Evolutionary conservation across 805 yeast species (phyloP).

Genomic region (Wickerhamiella kurtzmanii): DNA sequence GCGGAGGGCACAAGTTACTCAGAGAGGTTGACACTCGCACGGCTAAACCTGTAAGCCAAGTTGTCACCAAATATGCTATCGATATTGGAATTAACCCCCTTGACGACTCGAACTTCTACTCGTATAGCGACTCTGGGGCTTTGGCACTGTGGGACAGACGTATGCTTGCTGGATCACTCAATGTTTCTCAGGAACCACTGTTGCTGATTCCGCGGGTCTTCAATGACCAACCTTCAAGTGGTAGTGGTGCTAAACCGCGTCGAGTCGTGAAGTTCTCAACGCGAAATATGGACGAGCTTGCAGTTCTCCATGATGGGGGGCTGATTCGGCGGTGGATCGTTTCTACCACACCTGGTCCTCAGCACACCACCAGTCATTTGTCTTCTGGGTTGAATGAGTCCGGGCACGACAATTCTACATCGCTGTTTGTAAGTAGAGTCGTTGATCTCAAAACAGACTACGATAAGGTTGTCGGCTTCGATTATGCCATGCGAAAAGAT

Average conservation of each 20-base stretch:
- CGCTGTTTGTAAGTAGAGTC: constrained; percentile 62
- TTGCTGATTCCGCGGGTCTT: constrained; percentile 19
- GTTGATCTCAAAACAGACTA: constrained; percentile 60
- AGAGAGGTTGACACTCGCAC: constrained; percentile 54
- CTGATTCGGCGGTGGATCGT: constrained; percentile 69
- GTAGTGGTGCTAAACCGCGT: constrained; percentile 8
- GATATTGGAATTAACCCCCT: constrained; percentile 59
- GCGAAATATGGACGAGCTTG: constrained; percentile 53
- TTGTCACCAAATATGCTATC: constrained; percentile 59
- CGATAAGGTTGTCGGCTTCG: constrained; percentile 76
- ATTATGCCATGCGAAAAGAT: constrained; percentile 46
- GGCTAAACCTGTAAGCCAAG: constrained; percentile 31
- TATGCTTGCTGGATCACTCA: constrained; percentile 17
- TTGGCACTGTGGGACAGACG: constrained; percentile 46
- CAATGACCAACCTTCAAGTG: constrained; percentile 12
- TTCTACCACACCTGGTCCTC: constrained; percentile 7
- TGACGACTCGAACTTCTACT: constrained; percentile 52
- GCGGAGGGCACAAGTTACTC: constrained; percentile 64
- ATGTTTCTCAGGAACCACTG: constrained; percentile 14
- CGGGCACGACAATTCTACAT: constrained; percentile 8
- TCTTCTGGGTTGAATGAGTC: constrained; percentile 9
- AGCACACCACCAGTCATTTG: constrained; percentile 9
- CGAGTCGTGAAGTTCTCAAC: constrained; percentile 31
- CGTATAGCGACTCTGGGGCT: constrained; percentile 73
- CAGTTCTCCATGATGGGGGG: constrained; percentile 68